Evolutionary conservation across 1,284 basidiomycete genomes (phyloP).

Genomic region (Mycena citricolor): DNA sequence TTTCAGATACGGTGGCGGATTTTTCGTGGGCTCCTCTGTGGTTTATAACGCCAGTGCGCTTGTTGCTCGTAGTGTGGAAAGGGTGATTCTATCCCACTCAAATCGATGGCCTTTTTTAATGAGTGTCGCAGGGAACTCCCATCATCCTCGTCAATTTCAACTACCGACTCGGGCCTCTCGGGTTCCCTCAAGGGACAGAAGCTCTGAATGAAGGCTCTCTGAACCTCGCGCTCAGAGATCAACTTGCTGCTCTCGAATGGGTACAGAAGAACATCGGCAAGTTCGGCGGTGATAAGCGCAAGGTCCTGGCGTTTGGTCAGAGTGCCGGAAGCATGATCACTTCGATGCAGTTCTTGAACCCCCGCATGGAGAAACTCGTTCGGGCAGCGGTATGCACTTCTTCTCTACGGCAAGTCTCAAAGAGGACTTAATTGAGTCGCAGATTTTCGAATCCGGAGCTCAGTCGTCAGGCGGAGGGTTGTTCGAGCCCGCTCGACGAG

Average conservation of each 20-base stretch:
- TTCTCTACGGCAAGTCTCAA: neutral
- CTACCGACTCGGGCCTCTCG: slow-evolving; percentile 40
- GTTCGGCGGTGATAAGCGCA: slow-evolving; percentile 38
- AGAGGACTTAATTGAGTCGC: neutral
- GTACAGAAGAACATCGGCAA: slow-evolving; percentile 34
- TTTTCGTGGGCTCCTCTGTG: neutral
- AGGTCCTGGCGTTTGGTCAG: slow-evolving; percentile 37
- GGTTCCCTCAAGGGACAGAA: slow-evolving; percentile 37
- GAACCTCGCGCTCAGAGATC: slow-evolving; percentile 36
- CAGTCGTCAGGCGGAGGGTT: slow-evolving; percentile 21
- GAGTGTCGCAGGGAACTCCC: slow-evolving; percentile 11
- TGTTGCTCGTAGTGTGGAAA: neutral
- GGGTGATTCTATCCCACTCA: neutral
- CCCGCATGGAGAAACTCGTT: slow-evolving; percentile 28
- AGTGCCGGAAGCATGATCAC: slow-evolving; percentile 38
- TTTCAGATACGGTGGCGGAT: slow-evolving; percentile 1
- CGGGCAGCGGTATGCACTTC: slow-evolving; percentile 30
- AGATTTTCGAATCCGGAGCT: slow-evolving; percentile 26
- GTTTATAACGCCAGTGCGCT: neutral
- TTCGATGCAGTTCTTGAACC: slow-evolving; percentile 31
- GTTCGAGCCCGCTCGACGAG: too few relatives aligned
- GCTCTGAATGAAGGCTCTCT: slow-evolving; percentile 27
- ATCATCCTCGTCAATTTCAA: slow-evolving; percentile 39
- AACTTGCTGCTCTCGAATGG: slow-evolving; percentile 35
- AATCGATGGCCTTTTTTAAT: neutral